Percentiles rank a stretch among this genome's conserved stretches.
These are phyloP conservation scores for Pterocarpus macrocarpus DNA, from an alignment of 306 rosid genomes.

Conservation along the genomic window DNA sequence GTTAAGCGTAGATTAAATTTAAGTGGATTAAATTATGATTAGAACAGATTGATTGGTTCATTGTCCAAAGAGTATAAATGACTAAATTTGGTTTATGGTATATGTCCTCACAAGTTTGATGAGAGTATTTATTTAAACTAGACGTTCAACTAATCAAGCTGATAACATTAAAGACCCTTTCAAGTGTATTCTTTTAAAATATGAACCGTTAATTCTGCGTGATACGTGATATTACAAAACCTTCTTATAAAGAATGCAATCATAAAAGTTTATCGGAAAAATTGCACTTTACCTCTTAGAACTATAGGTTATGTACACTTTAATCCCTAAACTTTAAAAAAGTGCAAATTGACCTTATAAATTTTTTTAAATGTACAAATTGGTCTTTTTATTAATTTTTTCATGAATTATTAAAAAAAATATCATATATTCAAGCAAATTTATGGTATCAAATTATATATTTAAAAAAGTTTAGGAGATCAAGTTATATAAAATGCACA, in stretches of 20 bases:
- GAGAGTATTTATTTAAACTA: constrained; percentile 53
- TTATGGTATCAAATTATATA: too few relatives aligned
- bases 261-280: not conserved
- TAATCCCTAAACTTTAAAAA: too few relatives aligned
- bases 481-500: too few relatives aligned
- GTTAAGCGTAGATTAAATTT: constrained; percentile 69
- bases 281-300: too few relatives aligned
- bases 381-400: too few relatives aligned
- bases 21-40: constrained; percentile 49
- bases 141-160: constrained; percentile 46
- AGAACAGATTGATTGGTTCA: constrained; percentile 47
- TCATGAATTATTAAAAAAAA: too few relatives aligned
- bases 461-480: too few relatives aligned
- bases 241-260: not conserved
- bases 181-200: constrained; percentile 27
- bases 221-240: constrained; percentile 2
- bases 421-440: too few relatives aligned
- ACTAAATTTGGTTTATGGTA: constrained; percentile 35
- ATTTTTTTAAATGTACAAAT: too few relatives aligned
- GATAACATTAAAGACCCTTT: constrained; percentile 35
- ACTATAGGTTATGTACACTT: too few relatives aligned
- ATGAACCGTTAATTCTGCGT: constrained; percentile 21
- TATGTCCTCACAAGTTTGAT: constrained; percentile 63
- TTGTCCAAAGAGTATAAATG: constrained; percentile 47
- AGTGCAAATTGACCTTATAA: too few relatives aligned